phyloP scores from a whole-genome alignment of 2,329 filamentous ascomycete genomes.

The Emergomyces africanus region DNA sequence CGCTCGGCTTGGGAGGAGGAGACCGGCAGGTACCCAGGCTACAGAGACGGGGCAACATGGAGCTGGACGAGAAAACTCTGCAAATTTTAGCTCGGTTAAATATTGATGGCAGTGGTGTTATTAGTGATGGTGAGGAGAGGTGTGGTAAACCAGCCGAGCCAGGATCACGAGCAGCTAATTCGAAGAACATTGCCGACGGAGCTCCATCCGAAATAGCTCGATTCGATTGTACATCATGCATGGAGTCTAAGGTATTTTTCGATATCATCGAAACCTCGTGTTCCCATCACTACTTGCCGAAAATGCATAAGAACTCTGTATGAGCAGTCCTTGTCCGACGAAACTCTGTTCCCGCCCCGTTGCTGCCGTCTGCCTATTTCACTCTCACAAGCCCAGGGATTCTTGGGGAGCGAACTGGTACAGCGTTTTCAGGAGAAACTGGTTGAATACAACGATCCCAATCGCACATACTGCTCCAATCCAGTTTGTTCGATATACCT shows the following conservation, averaged over 20 bases:
- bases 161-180: not conserved
- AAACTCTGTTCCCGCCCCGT: not conserved
- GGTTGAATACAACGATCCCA: not conserved
- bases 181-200: not conserved
- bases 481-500: not conserved
- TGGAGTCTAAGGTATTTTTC: not conserved
- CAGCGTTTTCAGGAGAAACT: not conserved
- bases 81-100: not conserved
- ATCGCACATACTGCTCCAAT: not conserved
- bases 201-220: not conserved
- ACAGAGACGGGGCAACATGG: not conserved
- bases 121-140: not conserved
- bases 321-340: not conserved
- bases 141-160: not conserved
- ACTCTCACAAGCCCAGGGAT: not conserved
- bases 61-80: not conserved
- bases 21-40: not conserved
- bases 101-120: not conserved
- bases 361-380: not conserved
- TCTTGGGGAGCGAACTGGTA: not conserved
- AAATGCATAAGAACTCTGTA: not conserved
- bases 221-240: not conserved
- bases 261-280: not conserved
- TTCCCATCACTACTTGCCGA: not conserved
- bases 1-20: not conserved